Evolutionary conservation across 306 rosid species (phyloP).

Genomic region (Myrica gale): DNA sequence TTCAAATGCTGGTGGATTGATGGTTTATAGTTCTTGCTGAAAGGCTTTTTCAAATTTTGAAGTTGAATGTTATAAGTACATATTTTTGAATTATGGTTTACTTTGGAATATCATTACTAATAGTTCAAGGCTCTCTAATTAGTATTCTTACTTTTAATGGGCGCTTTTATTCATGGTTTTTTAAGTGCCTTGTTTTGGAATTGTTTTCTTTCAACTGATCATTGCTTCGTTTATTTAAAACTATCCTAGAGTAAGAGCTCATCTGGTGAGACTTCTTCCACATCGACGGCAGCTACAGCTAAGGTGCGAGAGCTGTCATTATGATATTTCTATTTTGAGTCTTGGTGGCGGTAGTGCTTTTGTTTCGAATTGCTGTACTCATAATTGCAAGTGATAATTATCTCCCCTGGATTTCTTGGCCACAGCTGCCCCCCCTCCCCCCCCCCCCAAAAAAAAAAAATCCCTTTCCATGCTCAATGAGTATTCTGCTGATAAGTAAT

Average conservation of each 20-base stretch:
- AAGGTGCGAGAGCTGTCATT: slow-evolving; percentile 42
- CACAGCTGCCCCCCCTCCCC: too few species aligned
- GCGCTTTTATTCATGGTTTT: background rate
- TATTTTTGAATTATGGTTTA: too few species aligned
- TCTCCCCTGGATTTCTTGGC: too few species aligned
- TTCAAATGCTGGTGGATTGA: background rate
- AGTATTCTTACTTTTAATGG: background rate
- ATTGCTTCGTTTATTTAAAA: background rate
- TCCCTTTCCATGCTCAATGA: background rate
- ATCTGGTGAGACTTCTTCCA: slow-evolving; percentile 60
- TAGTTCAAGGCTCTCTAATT: background rate
- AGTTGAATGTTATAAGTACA: too few species aligned
- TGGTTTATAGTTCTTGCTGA: background rate
- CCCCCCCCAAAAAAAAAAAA: too few species aligned
- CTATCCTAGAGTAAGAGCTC: slow-evolving; percentile 55
- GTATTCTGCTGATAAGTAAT: background rate
- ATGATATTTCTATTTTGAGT: background rate
- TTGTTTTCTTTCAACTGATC: background rate
- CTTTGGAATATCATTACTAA: background rate
- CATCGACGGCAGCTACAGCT: slow-evolving; percentile 45
- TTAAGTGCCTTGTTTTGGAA: background rate
- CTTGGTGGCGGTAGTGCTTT: slow-evolving; percentile 13
- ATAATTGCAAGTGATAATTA: too few species aligned
- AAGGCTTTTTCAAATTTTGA: too few species aligned
- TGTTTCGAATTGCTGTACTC: background rate